phyloP scores from a whole-genome alignment of 495 filamentous ascomycete species.

The Tirmania nivea region DNA sequence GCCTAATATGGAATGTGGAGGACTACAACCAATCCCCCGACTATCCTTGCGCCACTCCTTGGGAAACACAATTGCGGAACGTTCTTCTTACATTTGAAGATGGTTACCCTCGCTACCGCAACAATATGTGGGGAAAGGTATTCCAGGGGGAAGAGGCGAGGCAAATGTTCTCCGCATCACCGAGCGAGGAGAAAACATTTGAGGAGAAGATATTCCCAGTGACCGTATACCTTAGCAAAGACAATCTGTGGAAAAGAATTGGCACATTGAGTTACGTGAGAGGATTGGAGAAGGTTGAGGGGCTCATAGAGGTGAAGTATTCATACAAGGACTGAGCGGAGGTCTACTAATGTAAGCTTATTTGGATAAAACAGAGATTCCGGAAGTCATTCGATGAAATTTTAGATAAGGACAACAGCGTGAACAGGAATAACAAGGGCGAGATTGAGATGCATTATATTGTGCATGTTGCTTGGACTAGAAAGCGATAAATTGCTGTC shows the following conservation, averaged over 20 bases:
- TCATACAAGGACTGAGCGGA: neutral
- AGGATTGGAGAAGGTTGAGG: constrained; percentile 22
- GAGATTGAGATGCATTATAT: constrained; percentile 34
- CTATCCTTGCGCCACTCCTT: constrained; percentile 26
- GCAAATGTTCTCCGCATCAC: neutral
- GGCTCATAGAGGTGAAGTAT: neutral
- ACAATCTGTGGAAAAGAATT: constrained; percentile 34
- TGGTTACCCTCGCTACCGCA: constrained; percentile 32
- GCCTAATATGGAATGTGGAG: constrained; percentile 45
- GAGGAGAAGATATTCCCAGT: constrained; percentile 12
- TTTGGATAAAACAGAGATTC: constrained; percentile 13
- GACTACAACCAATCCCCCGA: constrained; percentile 35
- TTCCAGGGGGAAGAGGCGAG: constrained; percentile 1
- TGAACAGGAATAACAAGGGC: constrained; percentile 29
- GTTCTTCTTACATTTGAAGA: constrained; percentile 30
- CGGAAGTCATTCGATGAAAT: constrained; percentile 24
- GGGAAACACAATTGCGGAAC: constrained; percentile 34
- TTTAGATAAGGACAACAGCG: constrained; percentile 22
- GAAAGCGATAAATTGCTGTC: constrained; percentile 5
- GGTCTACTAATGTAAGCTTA: no score
- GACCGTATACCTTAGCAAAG: constrained; percentile 29
- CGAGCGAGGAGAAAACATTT: neutral
- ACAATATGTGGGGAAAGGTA: constrained; percentile 2
- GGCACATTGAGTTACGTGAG: constrained; percentile 38
- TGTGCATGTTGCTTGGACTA: constrained; percentile 33